These are phyloP conservation scores for Solanum dulcamara DNA, from an alignment of 257 asterid genomes.

Conservation along the genomic window DNA sequence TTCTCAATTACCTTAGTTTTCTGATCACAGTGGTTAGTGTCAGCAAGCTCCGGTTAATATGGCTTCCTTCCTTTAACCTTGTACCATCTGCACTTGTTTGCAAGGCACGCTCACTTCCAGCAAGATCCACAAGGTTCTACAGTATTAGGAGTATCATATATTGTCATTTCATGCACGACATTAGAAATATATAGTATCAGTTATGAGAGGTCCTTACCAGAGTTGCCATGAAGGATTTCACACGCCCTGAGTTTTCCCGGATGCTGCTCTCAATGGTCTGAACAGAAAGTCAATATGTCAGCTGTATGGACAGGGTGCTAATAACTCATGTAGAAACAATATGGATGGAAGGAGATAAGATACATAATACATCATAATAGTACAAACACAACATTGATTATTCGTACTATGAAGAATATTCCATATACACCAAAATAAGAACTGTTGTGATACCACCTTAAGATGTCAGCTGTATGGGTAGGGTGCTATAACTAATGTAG, in stretches of 20 bases:
- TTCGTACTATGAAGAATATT: not conserved
- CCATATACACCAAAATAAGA: not conserved
- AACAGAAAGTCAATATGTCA: slow-evolving; percentile 1
- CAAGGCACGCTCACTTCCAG: slow-evolving; percentile 87
- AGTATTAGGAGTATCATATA: slow-evolving; percentile 1
- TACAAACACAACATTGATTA: not conserved
- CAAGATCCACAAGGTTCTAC: slow-evolving; percentile 97
- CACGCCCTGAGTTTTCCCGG: slow-evolving; percentile 58
- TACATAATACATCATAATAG: not conserved
- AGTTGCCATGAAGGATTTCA: slow-evolving; percentile 72
- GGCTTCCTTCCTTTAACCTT: slow-evolving; percentile 97
- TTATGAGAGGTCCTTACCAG: slow-evolving; percentile 41
- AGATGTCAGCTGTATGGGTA: not conserved
- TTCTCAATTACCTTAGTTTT: slow-evolving; percentile 56
- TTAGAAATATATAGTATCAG: not conserved
- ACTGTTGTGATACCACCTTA: not conserved
- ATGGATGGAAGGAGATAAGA: not conserved
- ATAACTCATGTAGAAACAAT: not conserved
- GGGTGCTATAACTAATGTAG: not conserved
- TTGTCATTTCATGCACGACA: not conserved
- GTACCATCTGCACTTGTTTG: slow-evolving; percentile 80
- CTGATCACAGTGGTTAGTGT: slow-evolving; percentile 91
- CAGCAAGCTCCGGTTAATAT: slow-evolving; percentile 79
- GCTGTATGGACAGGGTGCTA: not conserved
- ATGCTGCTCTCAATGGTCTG: slow-evolving; percentile 81